Conservation (phyloP, 495 filamentous ascomycete species). For the Alectoria sarmentosa region DNA sequence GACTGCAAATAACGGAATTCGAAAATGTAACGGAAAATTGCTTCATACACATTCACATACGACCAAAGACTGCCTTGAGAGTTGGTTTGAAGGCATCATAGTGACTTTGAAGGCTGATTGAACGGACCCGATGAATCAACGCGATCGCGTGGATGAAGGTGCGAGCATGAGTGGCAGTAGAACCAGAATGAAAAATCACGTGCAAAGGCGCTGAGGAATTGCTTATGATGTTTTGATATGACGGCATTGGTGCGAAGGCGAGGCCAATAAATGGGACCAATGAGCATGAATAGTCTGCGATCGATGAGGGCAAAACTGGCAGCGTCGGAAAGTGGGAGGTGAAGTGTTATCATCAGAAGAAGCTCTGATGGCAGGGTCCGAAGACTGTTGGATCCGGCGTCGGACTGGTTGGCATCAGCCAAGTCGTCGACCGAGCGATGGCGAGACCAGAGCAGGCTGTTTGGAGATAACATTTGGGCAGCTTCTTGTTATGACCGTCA, state of each 20-base stretch:
- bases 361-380: background rate
- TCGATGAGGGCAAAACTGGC: conserved; percentile 2
- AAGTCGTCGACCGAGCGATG: background rate
- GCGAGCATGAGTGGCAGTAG: conserved; percentile 4
- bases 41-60: background rate
- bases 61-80: background rate
- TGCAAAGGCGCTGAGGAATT: background rate
- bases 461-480: background rate
- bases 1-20: conserved; percentile 4
- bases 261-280: conserved; percentile 6
- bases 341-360: conserved; percentile 5
- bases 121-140: background rate
- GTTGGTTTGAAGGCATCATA: background rate
- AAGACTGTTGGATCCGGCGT: background rate
- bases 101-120: background rate
- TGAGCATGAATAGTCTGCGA: background rate
- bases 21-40: background rate
- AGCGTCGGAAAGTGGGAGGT: conserved; percentile 1
- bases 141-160: conserved; percentile 3
- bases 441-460: background rate
- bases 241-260: background rate
- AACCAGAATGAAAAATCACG: conserved; percentile 2
- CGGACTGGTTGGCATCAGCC: too few species aligned
- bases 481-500: too few species aligned
- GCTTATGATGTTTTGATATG: background rate